phyloP scores from a whole-genome alignment of 371 early-diverging fungal species.

The Haplosporangium sp. region DNA sequence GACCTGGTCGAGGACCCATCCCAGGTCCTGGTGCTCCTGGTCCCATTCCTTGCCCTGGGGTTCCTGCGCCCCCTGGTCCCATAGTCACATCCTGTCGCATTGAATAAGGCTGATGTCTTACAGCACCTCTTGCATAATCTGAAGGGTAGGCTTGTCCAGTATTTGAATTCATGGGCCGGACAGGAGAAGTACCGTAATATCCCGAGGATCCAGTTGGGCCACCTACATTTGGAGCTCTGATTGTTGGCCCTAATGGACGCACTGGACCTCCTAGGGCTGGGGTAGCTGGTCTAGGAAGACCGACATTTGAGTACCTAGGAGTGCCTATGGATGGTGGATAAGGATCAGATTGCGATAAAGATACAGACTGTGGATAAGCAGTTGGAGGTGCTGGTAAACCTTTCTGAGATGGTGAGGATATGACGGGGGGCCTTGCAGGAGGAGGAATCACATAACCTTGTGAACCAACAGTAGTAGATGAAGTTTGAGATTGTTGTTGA shows the following conservation, averaged over 20 bases:
- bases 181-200: constrained; percentile 29
- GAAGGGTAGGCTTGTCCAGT: constrained; percentile 29
- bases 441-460: constrained; percentile 35
- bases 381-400: constrained; percentile 18
- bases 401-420: constrained; percentile 23
- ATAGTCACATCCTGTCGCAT: constrained; percentile 30
- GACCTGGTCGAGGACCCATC: constrained; percentile 26
- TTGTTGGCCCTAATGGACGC: constrained; percentile 28
- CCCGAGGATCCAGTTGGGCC: constrained; percentile 28
- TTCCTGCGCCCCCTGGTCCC: constrained; percentile 24
- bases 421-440: constrained; percentile 22
- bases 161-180: constrained; percentile 28
- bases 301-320: constrained; percentile 28
- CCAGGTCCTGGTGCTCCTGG: constrained; percentile 33
- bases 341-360: constrained; percentile 19
- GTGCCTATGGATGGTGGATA: constrained; percentile 20
- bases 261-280: constrained; percentile 28
- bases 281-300: constrained; percentile 28
- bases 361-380: constrained; percentile 21
- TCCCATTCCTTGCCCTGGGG: constrained; percentile 21
- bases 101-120: constrained; percentile 20
- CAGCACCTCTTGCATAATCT: constrained; percentile 33
- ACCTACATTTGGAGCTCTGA: constrained; percentile 15
- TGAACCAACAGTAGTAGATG: constrained; percentile 13
- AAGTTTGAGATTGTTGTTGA: constrained; percentile 15